These are phyloP conservation scores for Vitis amurensis DNA, from an alignment of 164 flowering plant species.

Conservation along the genomic window DNA sequence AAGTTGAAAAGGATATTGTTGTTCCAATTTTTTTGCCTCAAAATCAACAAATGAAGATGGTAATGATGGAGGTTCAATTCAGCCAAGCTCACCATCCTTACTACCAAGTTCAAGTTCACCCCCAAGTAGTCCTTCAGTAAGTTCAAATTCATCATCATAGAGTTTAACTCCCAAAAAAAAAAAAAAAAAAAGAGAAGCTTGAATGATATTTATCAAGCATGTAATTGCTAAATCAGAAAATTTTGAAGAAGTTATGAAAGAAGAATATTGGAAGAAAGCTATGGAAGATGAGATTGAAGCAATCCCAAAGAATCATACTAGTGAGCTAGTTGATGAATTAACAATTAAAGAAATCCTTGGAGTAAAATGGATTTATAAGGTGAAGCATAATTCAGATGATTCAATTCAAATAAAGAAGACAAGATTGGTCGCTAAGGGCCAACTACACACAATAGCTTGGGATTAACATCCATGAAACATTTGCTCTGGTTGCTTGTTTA, in stretches of 20 bases:
- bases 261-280: background rate
- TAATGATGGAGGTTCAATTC: too few species aligned
- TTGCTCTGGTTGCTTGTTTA: background rate
- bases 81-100: too few species aligned
- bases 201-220: too few species aligned
- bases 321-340: background rate
- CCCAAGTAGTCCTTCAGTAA: too few species aligned
- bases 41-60: too few species aligned
- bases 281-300: background rate
- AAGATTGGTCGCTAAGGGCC: background rate
- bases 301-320: background rate
- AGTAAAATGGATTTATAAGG: slow-evolving; percentile 5
- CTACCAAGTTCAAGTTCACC: too few species aligned
- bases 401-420: slow-evolving; percentile 2
- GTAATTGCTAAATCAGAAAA: background rate
- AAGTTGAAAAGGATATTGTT: too few species aligned
- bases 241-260: background rate
- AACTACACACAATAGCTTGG: background rate
- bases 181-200: too few species aligned
- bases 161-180: too few species aligned
- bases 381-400: background rate
- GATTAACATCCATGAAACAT: background rate
- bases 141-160: too few species aligned
- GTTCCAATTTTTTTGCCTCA: too few species aligned
- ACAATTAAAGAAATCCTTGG: background rate